A percentile compares a stretch with the other conserved stretches of the same genome.
Evolutionary conservation across 148 eudicot species (phyloP).

Genomic region (Chenopodium suecicum): DNA sequence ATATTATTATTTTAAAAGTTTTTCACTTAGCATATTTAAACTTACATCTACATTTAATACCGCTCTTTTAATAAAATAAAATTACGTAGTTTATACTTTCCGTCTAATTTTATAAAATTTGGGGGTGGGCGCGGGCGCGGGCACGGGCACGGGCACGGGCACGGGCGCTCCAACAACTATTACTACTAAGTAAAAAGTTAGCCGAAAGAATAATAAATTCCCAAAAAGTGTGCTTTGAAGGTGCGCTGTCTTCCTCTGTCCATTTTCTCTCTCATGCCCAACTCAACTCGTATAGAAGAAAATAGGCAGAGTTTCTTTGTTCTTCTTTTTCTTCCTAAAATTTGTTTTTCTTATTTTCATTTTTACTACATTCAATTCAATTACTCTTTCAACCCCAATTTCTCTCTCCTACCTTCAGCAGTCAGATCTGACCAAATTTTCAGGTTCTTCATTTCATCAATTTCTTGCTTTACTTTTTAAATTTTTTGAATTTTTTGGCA

Average conservation of each 20-base stretch:
- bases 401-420: conserved; percentile 9
- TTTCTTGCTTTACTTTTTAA: not conserved
- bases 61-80: too few species aligned
- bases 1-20: too few species aligned
- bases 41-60: not conserved
- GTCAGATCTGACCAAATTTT: conserved; percentile 19
- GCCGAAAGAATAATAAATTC: not conserved
- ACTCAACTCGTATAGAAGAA: not conserved
- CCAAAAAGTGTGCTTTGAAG: conserved; percentile 34
- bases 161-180: too few species aligned
- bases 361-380: not conserved
- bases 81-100: too few species aligned
- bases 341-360: not conserved
- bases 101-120: too few species aligned
- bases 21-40: too few species aligned
- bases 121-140: too few species aligned
- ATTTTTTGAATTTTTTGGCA: not conserved
- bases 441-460: conserved; percentile 5
- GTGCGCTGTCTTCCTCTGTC: conserved; percentile 41
- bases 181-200: too few species aligned
- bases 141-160: too few species aligned
- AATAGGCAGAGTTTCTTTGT: not conserved
- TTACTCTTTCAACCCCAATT: not conserved
- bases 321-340: conserved; percentile 12
- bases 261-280: conserved; percentile 12